Conservation (phyloP, 2,329 filamentous ascomycete species). For the Macrophomina tecta region DNA sequence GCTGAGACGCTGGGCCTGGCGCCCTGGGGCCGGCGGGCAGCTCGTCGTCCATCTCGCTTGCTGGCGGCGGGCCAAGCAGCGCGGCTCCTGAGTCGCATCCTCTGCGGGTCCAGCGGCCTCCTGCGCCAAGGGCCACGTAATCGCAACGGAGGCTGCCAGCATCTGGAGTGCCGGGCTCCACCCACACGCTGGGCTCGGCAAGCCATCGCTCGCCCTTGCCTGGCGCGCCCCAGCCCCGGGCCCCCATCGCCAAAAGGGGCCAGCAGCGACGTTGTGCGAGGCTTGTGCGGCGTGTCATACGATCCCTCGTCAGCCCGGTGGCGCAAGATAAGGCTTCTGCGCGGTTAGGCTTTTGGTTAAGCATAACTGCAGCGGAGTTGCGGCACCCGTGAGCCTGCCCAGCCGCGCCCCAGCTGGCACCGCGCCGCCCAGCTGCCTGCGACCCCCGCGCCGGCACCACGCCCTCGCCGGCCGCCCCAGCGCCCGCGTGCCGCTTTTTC, state of each 20-base stretch:
- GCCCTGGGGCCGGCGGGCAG: slow-evolving; percentile 18
- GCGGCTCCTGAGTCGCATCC: slow-evolving; percentile 26
- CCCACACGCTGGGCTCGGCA: slow-evolving; percentile 15
- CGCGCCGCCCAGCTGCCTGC: neutral
- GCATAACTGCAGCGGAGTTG: slow-evolving; percentile 12
- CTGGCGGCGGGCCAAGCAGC: slow-evolving; percentile 5
- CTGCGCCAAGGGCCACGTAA: slow-evolving; percentile 25
- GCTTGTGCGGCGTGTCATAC: slow-evolving; percentile 25
- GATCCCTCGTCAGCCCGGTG: slow-evolving; percentile 22
- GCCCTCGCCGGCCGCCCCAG: neutral
- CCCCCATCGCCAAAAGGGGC: slow-evolving; percentile 11
- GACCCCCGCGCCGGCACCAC: neutral
- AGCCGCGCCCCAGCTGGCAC: neutral
- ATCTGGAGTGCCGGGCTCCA: slow-evolving; percentile 19
- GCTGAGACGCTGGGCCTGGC: neutral
- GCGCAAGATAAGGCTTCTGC: slow-evolving; percentile 25
- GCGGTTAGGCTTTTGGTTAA: slow-evolving; percentile 18
- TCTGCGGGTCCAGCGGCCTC: slow-evolving; percentile 24
- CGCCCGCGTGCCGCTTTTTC: too few species aligned
- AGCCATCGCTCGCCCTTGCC: slow-evolving; percentile 22
- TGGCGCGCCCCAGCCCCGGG: slow-evolving; percentile 12
- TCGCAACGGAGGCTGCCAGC: slow-evolving; percentile 24
- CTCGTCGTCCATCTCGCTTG: slow-evolving; percentile 5
- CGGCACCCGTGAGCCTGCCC: slow-evolving; percentile 1
- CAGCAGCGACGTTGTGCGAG: slow-evolving; percentile 18